Evolutionary conservation across 148 eudicot genomes (phyloP).

Genomic region (Camellia japonica): DNA sequence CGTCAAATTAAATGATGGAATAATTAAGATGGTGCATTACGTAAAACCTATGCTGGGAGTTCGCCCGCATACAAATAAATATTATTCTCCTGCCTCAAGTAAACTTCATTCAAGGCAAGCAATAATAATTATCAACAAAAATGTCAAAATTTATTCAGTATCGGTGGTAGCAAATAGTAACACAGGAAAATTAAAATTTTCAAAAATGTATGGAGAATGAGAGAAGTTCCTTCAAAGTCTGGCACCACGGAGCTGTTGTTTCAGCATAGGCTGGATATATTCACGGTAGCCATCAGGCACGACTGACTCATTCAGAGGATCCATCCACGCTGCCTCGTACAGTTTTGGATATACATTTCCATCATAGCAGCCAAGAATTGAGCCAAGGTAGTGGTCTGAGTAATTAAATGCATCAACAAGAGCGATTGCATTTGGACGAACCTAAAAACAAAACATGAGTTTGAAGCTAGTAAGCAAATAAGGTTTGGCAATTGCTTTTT

Average conservation of each 20-base stretch:
- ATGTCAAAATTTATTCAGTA: too few relatives aligned
- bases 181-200: neutral
- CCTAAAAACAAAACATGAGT: constrained; percentile 30
- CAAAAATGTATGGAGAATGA: neutral
- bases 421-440: constrained; percentile 85
- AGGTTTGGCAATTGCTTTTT: neutral
- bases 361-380: constrained; percentile 85
- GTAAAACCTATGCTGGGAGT: too few relatives aligned
- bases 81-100: too few relatives aligned
- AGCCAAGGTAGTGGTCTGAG: constrained; percentile 89
- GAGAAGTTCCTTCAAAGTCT: constrained; percentile 36
- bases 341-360: constrained; percentile 94
- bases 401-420: constrained; percentile 94
- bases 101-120: too few relatives aligned
- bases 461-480: neutral
- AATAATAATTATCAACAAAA: too few relatives aligned
- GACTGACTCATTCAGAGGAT: constrained; percentile 72
- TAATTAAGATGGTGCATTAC: too few relatives aligned
- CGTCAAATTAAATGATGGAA: too few relatives aligned
- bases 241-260: constrained; percentile 64
- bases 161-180: too few relatives aligned
- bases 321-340: constrained; percentile 88
- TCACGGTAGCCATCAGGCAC: constrained; percentile 80
- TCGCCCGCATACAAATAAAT: too few relatives aligned
- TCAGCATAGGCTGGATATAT: constrained; percentile 69